Conservation (phyloP, 164 flowering plant genomes). For the Houttuynia cordata region DNA sequence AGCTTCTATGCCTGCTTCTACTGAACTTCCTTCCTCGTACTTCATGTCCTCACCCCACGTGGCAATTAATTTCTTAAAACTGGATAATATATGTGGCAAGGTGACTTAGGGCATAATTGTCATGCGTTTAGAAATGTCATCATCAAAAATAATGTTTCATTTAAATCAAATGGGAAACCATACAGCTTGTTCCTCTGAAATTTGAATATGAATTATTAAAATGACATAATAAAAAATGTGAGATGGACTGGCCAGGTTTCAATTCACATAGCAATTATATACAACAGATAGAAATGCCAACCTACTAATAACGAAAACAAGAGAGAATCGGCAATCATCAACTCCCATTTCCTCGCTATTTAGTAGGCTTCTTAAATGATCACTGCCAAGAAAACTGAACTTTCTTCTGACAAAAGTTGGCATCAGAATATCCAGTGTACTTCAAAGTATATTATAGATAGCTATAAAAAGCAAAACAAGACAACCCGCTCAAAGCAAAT, state of each 20-base stretch:
- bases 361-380: too few relatives aligned
- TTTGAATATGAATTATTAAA: not conserved
- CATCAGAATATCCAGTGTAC: not conserved
- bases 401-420: not conserved
- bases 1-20: conserved; percentile 16
- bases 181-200: too few relatives aligned
- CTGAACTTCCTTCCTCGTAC: conserved; percentile 9
- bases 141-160: not conserved
- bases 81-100: conserved; percentile 13
- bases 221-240: too few relatives aligned
- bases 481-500: not conserved
- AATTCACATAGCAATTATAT: too few relatives aligned
- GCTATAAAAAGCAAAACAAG: not conserved
- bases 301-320: too few relatives aligned
- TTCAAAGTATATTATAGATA: not conserved
- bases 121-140: not conserved
- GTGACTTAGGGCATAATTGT: not conserved
- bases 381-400: not conserved
- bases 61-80: conserved; percentile 54
- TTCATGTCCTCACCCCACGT: conserved; percentile 41
- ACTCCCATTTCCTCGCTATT: not conserved
- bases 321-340: too few relatives aligned
- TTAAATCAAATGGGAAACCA: not conserved
- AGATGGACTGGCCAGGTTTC: too few relatives aligned
- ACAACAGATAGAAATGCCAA: not conserved